Evolutionary conservation across 108 stramenopile species (phyloP), one percentile per base, ranked within the genome.

Genomic region (Nannochloropsis salina): DNA sequence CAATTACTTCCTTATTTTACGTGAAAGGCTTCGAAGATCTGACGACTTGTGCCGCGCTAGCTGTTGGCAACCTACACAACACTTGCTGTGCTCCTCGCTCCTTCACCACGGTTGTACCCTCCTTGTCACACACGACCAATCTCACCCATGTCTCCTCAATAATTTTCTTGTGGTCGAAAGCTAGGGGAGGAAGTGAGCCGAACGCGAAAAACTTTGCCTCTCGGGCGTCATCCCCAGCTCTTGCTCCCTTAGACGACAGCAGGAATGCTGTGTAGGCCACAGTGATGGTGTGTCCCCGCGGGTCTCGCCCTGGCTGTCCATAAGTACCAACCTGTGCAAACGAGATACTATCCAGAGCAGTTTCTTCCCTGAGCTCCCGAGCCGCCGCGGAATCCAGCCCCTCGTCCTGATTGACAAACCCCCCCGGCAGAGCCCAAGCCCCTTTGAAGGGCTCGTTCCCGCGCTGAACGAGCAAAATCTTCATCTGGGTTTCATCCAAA

Each of bases 361-460:
- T 88, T 80, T 88, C 87, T 42, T 88, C 87, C 22, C 84, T 83
- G 1, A 88, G 8, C 42, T 88, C 87, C 40, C 87, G 80, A 21
- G 80, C 79, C n/a, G 87, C 87, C 12, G 87, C 87, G 5, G 6
- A 80, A 31, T 82, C 84, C n/a, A 88, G 80, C 9, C 87, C 84
- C 41, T 88, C 87, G 83, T 88, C 80, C 87, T 88, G 20, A 3
- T 88, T 83, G 44, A 88, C 87, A 45, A 88, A 88, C 9, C 87
- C 87, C 20, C 87, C 87, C 9, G 87, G 87, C 1, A 88, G 80
- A 12, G 87, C 87, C 87, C 87, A 88, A 1, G 40, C 15, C 42
- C 87, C 87, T 80, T 84, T 88, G 87, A 44, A 88, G 41, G 87
- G 87, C 44, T 84, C 87, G 80, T 88, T 88, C 80, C 84, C 84